Evolutionary conservation across 2,329 filamentous ascomycete species (phyloP).

Genomic region (Aspergillus sojae): DNA sequence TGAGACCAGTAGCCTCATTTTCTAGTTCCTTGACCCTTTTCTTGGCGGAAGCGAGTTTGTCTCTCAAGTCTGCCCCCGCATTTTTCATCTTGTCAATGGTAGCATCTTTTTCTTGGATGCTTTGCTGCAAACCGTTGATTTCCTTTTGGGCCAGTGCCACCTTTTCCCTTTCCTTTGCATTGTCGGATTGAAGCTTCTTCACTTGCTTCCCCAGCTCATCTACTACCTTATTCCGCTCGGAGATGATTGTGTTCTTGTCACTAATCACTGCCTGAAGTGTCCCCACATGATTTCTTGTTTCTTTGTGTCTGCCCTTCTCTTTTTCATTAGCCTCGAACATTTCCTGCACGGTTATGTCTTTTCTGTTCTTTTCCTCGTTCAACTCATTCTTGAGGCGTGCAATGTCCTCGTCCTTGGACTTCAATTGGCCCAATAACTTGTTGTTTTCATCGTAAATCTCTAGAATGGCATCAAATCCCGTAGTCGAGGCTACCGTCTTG

Average conservation of each 20-base stretch:
- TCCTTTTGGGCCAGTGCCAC: not conserved
- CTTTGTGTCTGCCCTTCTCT: not conserved
- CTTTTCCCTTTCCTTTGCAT: not conserved
- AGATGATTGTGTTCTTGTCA: too few relatives aligned
- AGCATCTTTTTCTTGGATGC: rapidly evolving
- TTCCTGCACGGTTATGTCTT: too few relatives aligned
- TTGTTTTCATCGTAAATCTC: not conserved
- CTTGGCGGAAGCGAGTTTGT: not conserved
- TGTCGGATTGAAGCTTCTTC: not conserved
- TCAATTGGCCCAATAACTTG: not conserved
- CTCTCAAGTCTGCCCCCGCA: not conserved
- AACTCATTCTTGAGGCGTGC: not conserved
- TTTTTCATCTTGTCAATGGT: not conserved
- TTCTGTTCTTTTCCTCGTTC: too few relatives aligned
- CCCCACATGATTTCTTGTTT: too few relatives aligned
- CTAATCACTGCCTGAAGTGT: too few relatives aligned
- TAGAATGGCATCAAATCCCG: not conserved
- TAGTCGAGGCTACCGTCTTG: not conserved
- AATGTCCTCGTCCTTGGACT: not conserved
- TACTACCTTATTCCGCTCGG: not conserved
- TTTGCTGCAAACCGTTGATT: not conserved
- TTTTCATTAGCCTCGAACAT: rapidly evolving
- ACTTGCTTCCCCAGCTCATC: not conserved
- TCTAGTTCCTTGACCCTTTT: not conserved
- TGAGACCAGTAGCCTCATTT: not conserved